Base-by-base conservation (phyloP, 139 green algal species). In the Medakamo hakoo region DNA sequence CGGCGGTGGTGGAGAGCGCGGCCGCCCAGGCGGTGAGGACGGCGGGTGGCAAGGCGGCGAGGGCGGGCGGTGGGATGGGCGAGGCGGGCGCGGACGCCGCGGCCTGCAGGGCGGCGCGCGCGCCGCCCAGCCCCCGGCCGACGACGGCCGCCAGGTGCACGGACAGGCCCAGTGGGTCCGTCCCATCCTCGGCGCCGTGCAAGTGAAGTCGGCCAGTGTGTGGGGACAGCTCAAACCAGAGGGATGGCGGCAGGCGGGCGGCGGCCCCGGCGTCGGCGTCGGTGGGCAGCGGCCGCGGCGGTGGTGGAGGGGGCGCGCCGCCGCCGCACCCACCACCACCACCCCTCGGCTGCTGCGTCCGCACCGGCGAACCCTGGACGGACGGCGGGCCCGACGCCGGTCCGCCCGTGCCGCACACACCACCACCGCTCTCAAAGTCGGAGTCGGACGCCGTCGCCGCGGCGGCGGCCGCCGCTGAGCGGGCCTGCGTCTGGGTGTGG, bases 201-300 rank as follows among this genome's bases (percentile, higher is more conserved):
- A 88, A 78, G 73, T 95, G 87, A 49, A 93, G 49, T 1, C 87
- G 71, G 14, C 68, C 63, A 1, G 82, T 92, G 84, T 91, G 76
- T 2, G 23, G 22, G 31, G 68, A 80, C 9, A 94, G 81, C 72
- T 94, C 77, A 70, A 79, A 85, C 64, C 68, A 83, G 4, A 78
- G 40, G 40, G n/a, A n/a, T n/a, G n/a, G n/a, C n/a, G 40, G 18
- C 2, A 24, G 25, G 3, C 22, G 29, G 19, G 30, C 29, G 40
- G 3, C 61, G 14, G 40, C 30, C 16, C 32, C 5, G 40, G 40
- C 40, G 40, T 16, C 32, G n/a, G 23, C 61, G n/a, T 3, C 60
- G 61, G 24, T 30, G 31, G 27, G 40, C 4, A 19, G n/a, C 62
- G 22, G 19, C 20, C 57, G 1, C 1, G 57, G 19, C 24, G 24